Conservation (phyloP, 2,329 filamentous ascomycete genomes). For the Fusarium fracticaudum region DNA sequence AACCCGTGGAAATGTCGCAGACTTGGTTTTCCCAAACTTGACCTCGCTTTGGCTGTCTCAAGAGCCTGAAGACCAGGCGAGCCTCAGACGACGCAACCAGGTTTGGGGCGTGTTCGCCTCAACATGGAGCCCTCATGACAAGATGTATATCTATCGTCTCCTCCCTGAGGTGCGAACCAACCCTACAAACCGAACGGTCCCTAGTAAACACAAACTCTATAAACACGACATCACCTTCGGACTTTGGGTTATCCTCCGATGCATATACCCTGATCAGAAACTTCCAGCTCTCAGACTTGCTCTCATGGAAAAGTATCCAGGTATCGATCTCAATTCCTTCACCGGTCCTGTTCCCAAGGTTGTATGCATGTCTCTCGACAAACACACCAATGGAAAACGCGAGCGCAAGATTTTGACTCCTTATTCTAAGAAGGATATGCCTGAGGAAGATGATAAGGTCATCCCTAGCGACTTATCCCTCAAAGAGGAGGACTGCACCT, state of each 20-base stretch:
- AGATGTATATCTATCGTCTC: neutral
- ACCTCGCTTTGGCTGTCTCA: neutral
- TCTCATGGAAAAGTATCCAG: slow-evolving; percentile 3
- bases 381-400: neutral
- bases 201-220: slow-evolving; percentile 5
- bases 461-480: neutral
- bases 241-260: slow-evolving; percentile 9
- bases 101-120: neutral
- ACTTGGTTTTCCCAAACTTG: neutral
- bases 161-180: neutral
- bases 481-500: neutral
- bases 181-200: neutral
- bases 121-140: neutral
- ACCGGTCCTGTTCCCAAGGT: neutral
- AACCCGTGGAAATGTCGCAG: neutral
- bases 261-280: neutral
- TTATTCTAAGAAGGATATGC: neutral
- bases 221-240: slow-evolving; percentile 1
- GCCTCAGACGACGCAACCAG: neutral
- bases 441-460: neutral
- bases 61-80: slow-evolving; percentile 2
- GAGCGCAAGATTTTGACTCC: neutral
- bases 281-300: neutral
- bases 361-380: neutral
- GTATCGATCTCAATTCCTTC: neutral